These are phyloP conservation scores for Saraca asoca DNA, from an alignment of 331 rosid genomes.

Conservation along the genomic window DNA sequence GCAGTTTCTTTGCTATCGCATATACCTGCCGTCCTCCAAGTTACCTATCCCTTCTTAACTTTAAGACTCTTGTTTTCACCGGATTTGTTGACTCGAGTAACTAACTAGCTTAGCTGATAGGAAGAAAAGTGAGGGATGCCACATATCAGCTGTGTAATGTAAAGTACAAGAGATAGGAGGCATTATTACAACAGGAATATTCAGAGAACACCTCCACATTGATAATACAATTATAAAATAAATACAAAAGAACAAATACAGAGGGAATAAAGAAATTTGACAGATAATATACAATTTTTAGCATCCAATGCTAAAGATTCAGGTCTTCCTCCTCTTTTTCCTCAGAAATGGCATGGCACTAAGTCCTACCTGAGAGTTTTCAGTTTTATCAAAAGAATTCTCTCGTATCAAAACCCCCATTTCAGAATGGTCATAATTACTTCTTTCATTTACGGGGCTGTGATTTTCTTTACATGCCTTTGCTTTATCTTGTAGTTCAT, in stretches of 20 bases:
- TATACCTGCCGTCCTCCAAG: no score
- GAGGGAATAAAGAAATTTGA: neutral
- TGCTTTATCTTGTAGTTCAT: slow-evolving; percentile 30
- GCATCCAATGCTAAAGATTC: slow-evolving; percentile 23
- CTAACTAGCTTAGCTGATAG: no score
- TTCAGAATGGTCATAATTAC: slow-evolving; percentile 34
- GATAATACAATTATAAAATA: neutral
- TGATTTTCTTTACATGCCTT: slow-evolving; percentile 11
- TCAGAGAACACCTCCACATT: no score
- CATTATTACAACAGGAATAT: no score
- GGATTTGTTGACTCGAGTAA: no score
- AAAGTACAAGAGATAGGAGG: no score
- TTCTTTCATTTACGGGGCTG: slow-evolving; percentile 23
- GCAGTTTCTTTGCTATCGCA: no score
- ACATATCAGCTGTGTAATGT: no score
- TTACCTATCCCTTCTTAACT: no score
- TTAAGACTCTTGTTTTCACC: no score
- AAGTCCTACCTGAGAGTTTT: slow-evolving; percentile 41
- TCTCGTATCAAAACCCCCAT: slow-evolving; percentile 29
- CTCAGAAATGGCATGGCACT: slow-evolving; percentile 72
- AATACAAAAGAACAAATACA: neutral
- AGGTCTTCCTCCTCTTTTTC: slow-evolving; percentile 59
- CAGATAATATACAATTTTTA: neutral
- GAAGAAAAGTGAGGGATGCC: no score
- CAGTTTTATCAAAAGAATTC: slow-evolving; percentile 34